Evolutionary conservation across 2,329 filamentous ascomycete species (phyloP).

Genomic region (Alternaria sp.): DNA sequence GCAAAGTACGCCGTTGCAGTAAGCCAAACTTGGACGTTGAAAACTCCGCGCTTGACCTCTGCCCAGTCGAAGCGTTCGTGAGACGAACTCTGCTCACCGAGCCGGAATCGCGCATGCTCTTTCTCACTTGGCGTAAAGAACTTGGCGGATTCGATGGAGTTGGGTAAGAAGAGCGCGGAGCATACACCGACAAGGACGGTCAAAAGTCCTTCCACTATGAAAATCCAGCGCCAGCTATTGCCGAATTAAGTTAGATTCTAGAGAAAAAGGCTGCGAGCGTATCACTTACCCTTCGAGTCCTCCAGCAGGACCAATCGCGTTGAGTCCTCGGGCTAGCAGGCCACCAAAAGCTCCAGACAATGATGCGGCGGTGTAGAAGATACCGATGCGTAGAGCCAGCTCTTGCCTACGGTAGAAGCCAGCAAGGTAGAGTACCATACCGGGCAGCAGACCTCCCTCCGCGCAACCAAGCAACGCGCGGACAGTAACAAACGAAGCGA

Average conservation of each 20-base stretch:
- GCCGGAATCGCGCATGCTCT: slow-evolving; percentile 57
- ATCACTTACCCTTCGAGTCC: slow-evolving; percentile 56
- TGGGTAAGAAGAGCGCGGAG: slow-evolving; percentile 65
- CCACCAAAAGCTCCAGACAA: slow-evolving; percentile 72
- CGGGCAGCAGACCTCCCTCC: slow-evolving; percentile 72
- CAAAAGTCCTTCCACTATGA: slow-evolving; percentile 66
- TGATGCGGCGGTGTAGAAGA: slow-evolving; percentile 74
- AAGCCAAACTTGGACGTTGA: slow-evolving; percentile 70
- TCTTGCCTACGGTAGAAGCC: slow-evolving; percentile 68
- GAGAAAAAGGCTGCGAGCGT: not conserved
- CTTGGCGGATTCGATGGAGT: slow-evolving; percentile 61
- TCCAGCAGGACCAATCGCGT: slow-evolving; percentile 65
- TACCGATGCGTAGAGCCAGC: slow-evolving; percentile 69
- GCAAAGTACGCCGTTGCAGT: slow-evolving; percentile 69
- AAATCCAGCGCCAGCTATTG: slow-evolving; percentile 67
- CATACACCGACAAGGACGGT: slow-evolving; percentile 64
- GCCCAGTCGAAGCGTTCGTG: slow-evolving; percentile 66
- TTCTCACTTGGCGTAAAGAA: slow-evolving; percentile 66
- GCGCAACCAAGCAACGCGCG: slow-evolving; percentile 69
- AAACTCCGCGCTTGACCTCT: slow-evolving; percentile 68
- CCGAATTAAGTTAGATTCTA: too few relatives aligned
- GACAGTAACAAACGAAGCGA: slow-evolving; percentile 67
- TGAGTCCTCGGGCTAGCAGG: slow-evolving; percentile 68
- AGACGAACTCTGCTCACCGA: slow-evolving; percentile 49
- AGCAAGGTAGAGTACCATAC: slow-evolving; percentile 73